Evolutionary conservation across 352 stramenopile species (phyloP), one percentile per base, ranked within the genome.

Genomic region (Phytophthora citrophthora): DNA sequence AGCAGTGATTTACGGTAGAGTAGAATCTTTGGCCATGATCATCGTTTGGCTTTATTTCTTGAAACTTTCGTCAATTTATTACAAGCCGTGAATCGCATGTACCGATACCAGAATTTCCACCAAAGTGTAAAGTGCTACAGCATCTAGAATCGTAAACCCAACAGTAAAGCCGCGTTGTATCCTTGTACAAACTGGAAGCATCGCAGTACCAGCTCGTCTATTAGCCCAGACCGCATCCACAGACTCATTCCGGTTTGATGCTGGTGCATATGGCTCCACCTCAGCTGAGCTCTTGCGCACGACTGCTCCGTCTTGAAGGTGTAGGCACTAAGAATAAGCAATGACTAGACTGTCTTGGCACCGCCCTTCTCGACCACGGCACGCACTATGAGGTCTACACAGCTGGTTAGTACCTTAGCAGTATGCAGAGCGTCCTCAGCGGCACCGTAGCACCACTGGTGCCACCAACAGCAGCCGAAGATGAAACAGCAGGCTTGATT

Each of bases 401-500:
- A 41, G 34, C 34, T 41, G 34, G 34, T 4, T 41, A 13, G 3
- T 41, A 41, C 15, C 20, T 20, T 18, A 41, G 34, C 34, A 32
- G 34, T 16, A 41, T 11, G 7, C 15, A 16, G 8, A 41, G 34
- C 12, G 15, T 15, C 34, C 4, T 15, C 34, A 41, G 15, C 12
- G 12, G 13, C 12, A 41, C 34, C 34, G 12, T 12, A 41, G 34
- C 34, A 16, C 34, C 12, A 41, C 29, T 32, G 29, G 29, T 32
- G 29, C 29, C 29, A 32, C 8, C 29, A 32, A 3, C 29, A 8
- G 29, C 6, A 32, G 29, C 29, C 29, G 29, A 41, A 16, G 13
- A 15, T 8, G 34, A 41, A 41, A 41, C 53, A 60, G 53, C 53
- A 52, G 53, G 24, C 23, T 52, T 52, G 53, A 50, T 48, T 59